phyloP scores from a whole-genome alignment of 192 early-diverging fungal genomes.

The Phycomyces nitens region DNA sequence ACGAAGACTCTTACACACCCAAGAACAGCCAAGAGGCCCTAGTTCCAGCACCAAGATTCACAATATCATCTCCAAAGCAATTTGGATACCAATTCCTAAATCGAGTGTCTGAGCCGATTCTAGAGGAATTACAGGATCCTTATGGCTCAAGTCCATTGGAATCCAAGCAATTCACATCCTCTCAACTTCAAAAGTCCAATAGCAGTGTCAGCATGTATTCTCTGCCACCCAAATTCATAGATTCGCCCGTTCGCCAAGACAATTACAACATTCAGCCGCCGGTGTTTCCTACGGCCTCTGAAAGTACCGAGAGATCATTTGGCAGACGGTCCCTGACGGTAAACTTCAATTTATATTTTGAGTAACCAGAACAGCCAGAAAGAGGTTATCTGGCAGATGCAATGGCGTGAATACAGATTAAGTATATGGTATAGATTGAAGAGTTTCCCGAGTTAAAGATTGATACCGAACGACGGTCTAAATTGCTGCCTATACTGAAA shows the following conservation, averaged over 20 bases:
- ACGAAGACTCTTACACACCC: neutral
- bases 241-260: neutral
- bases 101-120: too few relatives aligned
- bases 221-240: constrained; percentile 10
- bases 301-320: constrained; percentile 7
- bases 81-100: too few relatives aligned
- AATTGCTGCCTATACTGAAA: constrained; percentile 10
- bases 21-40: neutral
- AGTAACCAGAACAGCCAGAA: neutral
- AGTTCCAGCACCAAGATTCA: too few relatives aligned
- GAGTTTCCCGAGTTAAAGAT: neutral
- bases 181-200: constrained; percentile 11
- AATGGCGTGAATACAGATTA: neutral
- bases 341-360: neutral
- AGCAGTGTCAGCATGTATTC: constrained; percentile 23
- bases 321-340: constrained; percentile 10
- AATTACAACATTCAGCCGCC: neutral
- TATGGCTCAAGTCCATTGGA: too few relatives aligned
- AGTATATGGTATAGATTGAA: neutral
- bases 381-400: neutral
- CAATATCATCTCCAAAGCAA: too few relatives aligned
- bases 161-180: neutral
- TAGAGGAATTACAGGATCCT: too few relatives aligned
- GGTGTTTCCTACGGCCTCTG: neutral
- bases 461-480: neutral